phyloP scores from a whole-genome alignment of 306 rosid genomes.

The Acacia confusa region DNA sequence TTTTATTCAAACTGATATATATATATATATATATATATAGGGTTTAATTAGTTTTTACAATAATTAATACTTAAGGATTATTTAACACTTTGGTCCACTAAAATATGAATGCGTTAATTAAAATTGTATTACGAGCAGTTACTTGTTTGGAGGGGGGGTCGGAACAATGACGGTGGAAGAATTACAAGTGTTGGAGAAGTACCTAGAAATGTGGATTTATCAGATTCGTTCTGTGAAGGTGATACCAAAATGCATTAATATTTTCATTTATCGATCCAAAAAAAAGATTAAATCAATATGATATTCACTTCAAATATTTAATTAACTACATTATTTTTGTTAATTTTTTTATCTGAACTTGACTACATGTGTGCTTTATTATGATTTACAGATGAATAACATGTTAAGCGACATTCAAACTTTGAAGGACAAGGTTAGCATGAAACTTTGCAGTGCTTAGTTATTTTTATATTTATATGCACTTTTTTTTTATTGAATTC shows the following conservation, averaged over 20 bases:
- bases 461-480: neutral
- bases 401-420: constrained; percentile 79
- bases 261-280: neutral
- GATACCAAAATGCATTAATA: neutral
- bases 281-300: neutral
- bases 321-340: neutral
- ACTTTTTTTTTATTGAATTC: neutral
- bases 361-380: neutral
- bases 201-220: constrained; percentile 85
- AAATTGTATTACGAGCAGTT: constrained; percentile 34
- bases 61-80: neutral
- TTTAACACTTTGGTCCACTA: neutral
- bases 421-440: constrained; percentile 67
- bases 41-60: neutral
- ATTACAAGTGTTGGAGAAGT: constrained; percentile 70
- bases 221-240: constrained; percentile 87
- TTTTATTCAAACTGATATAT: neutral
- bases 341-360: neutral
- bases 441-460: neutral
- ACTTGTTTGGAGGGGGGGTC: constrained; percentile 69
- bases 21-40: too few relatives aligned
- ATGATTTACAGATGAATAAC: constrained; percentile 59
- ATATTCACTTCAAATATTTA: neutral
- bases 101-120: neutral
- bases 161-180: constrained; percentile 68